Base-by-base conservation (phyloP, 306 rosid genomes). In the Senna siamea region DNA sequence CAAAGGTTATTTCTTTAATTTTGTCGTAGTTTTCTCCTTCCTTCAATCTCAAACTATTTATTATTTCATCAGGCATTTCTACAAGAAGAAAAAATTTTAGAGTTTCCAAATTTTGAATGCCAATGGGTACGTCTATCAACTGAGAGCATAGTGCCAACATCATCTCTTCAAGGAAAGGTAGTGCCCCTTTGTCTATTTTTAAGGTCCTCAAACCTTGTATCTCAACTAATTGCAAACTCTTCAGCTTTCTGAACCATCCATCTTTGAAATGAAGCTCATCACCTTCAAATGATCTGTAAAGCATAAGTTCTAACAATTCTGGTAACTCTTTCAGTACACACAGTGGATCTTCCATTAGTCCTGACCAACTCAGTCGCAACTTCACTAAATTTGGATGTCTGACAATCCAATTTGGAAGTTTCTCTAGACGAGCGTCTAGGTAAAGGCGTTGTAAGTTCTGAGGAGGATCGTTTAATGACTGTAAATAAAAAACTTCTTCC, bases 211-310 rank as follows among this genome's bases (percentile, higher is more conserved):
- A 14, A 6, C 32, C 11, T 8, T 18, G 22, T 62, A 62, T 61
- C 17, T 26, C 4, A 50, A 2, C 28, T 0, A 63, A 2, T 0
- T 3, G 0, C 1, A 74, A n/a, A n/a, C n/a, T n/a, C n/a, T n/a
- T n/a, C n/a, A n/a, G n/a, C n/a, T n/a, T n/a, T n/a, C n/a, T n/a
- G 6, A 66, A 66, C 46, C 66, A 19, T 1, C 51, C 74, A 4
- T 55, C n/a, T 63, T 13, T 18, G 8, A 76, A 76, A 19, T 56
- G 74, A 22, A 76, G 3, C 53, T 66, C 35, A 2, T 44, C 71
- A 23, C 71, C 71, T 44, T 13, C 43, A 9, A 14, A 74, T 19
- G 71, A 14, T 2, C 50, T 9, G 14, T 6, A 7, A n/a, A 74
- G 9, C 15, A 13, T 0, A 28, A 73, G 40, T 11, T 47, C 41